These are phyloP conservation scores for Cordyceps cateniannulata DNA, from an alignment of 2,329 filamentous ascomycete species.

Conservation along the genomic window DNA sequence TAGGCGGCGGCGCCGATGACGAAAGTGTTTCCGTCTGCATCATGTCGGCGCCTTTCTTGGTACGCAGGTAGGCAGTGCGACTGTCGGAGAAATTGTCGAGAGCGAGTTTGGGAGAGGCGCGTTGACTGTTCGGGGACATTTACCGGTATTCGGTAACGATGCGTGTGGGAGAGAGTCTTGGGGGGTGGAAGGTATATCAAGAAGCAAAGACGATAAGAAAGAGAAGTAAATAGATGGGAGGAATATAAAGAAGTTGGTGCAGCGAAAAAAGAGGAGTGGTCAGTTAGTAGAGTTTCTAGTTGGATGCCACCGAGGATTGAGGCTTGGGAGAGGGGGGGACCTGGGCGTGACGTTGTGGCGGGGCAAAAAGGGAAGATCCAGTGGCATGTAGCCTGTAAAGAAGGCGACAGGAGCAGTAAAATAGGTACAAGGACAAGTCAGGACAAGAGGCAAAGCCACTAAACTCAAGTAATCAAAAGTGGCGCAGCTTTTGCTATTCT, in stretches of 20 bases:
- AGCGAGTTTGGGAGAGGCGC: too few species aligned
- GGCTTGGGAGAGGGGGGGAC: not conserved
- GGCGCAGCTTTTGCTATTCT: not conserved
- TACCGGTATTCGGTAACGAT: not conserved
- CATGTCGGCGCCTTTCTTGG: not conserved
- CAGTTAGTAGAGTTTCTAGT: not conserved
- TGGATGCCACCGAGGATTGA: not conserved
- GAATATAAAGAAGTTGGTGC: conserved; percentile 3
- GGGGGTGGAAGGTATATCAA: not conserved
- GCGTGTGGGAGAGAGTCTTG: too few species aligned
- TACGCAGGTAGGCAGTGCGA: not conserved
- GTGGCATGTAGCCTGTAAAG: not conserved
- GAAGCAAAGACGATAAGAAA: not conserved
- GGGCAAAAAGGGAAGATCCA: conserved; percentile 4
- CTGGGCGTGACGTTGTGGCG: conserved; percentile 10
- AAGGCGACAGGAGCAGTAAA: too few species aligned
- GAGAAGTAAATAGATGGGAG: not conserved
- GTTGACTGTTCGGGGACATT: not conserved
- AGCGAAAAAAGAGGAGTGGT: not conserved
- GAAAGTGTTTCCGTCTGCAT: conserved; percentile 27
- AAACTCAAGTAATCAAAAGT: too few species aligned
- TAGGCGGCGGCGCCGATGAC: conserved; percentile 28
- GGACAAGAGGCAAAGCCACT: too few species aligned
- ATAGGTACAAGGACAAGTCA: too few species aligned
- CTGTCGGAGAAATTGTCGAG: too few species aligned